A percentile compares a stretch with the other conserved stretches of the same genome.
Conservation (phyloP, 495 filamentous ascomycete species). For the Aspergillus wentii region DNA sequence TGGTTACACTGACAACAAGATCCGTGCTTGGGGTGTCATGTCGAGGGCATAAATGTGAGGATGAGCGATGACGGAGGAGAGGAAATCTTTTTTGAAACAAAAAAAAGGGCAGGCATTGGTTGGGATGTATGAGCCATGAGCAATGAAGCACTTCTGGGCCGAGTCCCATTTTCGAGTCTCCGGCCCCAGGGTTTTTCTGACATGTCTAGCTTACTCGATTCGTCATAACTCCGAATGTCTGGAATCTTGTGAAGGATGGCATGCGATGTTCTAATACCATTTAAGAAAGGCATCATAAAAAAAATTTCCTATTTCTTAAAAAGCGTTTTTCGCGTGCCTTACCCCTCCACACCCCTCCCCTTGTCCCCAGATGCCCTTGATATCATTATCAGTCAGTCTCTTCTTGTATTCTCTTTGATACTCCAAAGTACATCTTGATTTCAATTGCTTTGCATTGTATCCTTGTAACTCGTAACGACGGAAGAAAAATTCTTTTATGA, state of each 20-base stretch:
- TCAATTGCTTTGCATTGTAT: too few relatives aligned
- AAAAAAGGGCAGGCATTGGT: conserved; percentile 38
- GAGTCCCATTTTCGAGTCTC: too few relatives aligned
- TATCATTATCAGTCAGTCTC: too few relatives aligned
- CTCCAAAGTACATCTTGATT: too few relatives aligned
- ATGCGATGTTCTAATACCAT: conserved; percentile 44
- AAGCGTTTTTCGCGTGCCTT: too few relatives aligned
- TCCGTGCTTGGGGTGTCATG: conserved; percentile 99
- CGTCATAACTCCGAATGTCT: conserved; percentile 29
- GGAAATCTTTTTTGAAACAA: conserved; percentile 12
- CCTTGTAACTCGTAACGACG: too few relatives aligned
- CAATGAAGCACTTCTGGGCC: too few relatives aligned
- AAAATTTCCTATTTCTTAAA: conserved; percentile 34
- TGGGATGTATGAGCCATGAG: conserved; percentile 49
- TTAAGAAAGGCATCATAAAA: conserved; percentile 30
- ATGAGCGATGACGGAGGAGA: conserved; percentile 20
- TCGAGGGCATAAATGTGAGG: conserved; percentile 46
- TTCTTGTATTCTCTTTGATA: too few relatives aligned
- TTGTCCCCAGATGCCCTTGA: too few relatives aligned
- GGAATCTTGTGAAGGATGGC: conserved; percentile 30
- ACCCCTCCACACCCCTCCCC: too few relatives aligned
- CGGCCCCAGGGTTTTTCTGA: conserved; percentile 28
- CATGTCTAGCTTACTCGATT: conserved; percentile 38
- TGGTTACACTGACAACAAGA: conserved; percentile 99
- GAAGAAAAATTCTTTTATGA: too few relatives aligned